Evolutionary conservation across 2,329 filamentous ascomycete genomes (phyloP).

Genomic region (Fusarium poae): DNA sequence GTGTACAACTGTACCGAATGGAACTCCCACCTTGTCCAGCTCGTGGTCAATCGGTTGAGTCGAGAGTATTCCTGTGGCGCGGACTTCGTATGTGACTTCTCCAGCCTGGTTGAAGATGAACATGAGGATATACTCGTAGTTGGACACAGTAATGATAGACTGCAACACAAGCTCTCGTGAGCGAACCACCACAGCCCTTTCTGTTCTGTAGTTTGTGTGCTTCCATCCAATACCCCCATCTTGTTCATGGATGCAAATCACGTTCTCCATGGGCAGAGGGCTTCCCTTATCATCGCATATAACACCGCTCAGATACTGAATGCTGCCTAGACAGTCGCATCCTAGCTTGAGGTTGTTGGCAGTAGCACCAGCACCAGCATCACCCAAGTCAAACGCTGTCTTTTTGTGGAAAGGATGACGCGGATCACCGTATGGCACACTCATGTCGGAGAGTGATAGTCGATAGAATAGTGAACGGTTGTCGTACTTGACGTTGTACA

Average conservation of each 20-base stretch:
- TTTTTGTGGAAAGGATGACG: slow-evolving; percentile 76
- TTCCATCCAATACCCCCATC: slow-evolving; percentile 81
- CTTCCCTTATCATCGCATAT: slow-evolving; percentile 67
- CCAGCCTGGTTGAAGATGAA: slow-evolving; percentile 72
- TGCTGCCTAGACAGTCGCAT: slow-evolving; percentile 77
- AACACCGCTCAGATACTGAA: slow-evolving; percentile 72
- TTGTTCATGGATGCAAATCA: slow-evolving; percentile 77
- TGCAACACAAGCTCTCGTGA: slow-evolving; percentile 74
- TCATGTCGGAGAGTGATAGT: slow-evolving; percentile 78
- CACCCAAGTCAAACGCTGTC: slow-evolving; percentile 79
- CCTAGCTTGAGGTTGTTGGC: slow-evolving; percentile 77
- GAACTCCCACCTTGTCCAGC: slow-evolving; percentile 61
- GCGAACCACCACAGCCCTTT: slow-evolving; percentile 69
- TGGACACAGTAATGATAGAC: slow-evolving; percentile 72
- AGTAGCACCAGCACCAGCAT: slow-evolving; percentile 74
- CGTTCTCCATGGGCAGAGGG: slow-evolving; percentile 66
- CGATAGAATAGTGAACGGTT: slow-evolving; percentile 75
- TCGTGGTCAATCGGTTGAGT: slow-evolving; percentile 71
- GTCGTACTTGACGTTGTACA: slow-evolving; percentile 78
- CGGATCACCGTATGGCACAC: slow-evolving; percentile 76
- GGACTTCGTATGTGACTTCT: slow-evolving; percentile 70
- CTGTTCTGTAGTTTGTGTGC: slow-evolving; percentile 75
- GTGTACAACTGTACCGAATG: slow-evolving; percentile 72
- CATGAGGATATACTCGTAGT: slow-evolving; percentile 61
- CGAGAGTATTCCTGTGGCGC: slow-evolving; percentile 75